Percentiles rank a stretch among this genome's conserved stretches.
Evolutionary conservation across 2,329 filamentous ascomycete species (phyloP).

Genomic region (Alternaria viburni): DNA sequence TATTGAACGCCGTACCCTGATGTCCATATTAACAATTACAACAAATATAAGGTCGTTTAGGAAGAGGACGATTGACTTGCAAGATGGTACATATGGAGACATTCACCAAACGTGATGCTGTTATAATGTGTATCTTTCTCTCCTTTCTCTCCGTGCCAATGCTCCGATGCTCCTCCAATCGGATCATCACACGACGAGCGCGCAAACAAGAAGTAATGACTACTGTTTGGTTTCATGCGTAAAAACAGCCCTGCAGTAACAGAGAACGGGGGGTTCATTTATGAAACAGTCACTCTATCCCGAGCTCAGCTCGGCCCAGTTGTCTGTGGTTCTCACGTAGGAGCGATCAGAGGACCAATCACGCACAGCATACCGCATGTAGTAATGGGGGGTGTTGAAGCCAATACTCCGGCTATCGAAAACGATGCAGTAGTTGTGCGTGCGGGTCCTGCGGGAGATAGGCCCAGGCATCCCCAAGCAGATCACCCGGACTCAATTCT

Average conservation of each 20-base stretch:
- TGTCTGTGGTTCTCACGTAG: background rate
- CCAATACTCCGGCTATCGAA: background rate
- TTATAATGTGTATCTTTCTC: background rate
- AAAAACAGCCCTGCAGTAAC: background rate
- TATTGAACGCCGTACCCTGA: background rate
- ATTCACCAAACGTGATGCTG: background rate
- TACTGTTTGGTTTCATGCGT: background rate
- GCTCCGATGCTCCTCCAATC: background rate
- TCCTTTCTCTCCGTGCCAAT: background rate
- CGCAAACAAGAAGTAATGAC: too few species aligned
- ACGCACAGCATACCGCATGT: too few species aligned
- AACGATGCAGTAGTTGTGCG: background rate
- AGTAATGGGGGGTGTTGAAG: background rate
- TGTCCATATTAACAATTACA: background rate
- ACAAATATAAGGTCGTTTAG: background rate
- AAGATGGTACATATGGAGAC: background rate
- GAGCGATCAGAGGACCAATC: background rate
- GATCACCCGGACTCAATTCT: background rate
- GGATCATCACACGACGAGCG: too few species aligned
- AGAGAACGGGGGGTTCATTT: background rate
- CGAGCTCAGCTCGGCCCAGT: background rate
- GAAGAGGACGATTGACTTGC: background rate
- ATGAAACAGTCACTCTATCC: background rate
- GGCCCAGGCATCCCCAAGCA: background rate
- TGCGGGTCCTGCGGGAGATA: background rate